Conservation (phyloP, 371 early-diverging fungal genomes). For the Funneliformis caledonium region DNA sequence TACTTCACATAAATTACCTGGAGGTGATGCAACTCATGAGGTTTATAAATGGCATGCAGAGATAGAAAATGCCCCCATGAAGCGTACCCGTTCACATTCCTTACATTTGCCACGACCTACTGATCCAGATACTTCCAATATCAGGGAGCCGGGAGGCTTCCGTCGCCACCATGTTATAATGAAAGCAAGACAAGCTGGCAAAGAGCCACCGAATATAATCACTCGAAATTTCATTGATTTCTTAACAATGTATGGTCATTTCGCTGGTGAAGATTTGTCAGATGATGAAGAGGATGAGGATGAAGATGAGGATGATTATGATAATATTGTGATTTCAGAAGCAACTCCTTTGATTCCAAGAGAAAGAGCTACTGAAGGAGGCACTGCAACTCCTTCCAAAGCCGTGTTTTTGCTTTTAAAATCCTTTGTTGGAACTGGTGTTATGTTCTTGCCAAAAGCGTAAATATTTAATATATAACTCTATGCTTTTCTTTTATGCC, state of each 20-base stretch:
- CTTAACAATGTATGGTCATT: conserved; percentile 90
- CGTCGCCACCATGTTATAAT: conserved; percentile 81
- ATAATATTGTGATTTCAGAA: conserved; percentile 38
- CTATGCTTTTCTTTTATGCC: conserved; percentile 25
- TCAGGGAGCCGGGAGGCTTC: conserved; percentile 84
- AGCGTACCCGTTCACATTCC: conserved; percentile 58
- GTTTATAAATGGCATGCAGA: conserved; percentile 93
- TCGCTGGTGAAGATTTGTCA: conserved; percentile 92
- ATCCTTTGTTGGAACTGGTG: conserved; percentile 88
- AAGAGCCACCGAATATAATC: conserved; percentile 69
- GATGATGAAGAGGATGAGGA: conserved; percentile 79
- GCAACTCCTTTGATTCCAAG: conserved; percentile 56
- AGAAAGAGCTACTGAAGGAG: conserved; percentile 60
- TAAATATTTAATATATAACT: conserved; percentile 45
- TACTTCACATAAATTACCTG: conserved; percentile 53
- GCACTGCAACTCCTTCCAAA: conserved; percentile 77
- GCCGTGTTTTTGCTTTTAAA: conserved; percentile 85
- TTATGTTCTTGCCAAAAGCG: conserved; percentile 82
- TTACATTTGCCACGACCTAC: conserved; percentile 57
- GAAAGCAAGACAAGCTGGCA: conserved; percentile 73
- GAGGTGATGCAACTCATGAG: conserved; percentile 84
- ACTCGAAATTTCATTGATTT: conserved; percentile 94
- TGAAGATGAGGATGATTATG: conserved; percentile 60
- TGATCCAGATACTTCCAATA: conserved; percentile 45
- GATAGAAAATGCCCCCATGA: conserved; percentile 62